A percentile compares a stretch with the other conserved stretches of the same genome.
phyloP scores from a whole-genome alignment of 352 stramenopile species.

The Phytophthora fragariaefolia region DNA sequence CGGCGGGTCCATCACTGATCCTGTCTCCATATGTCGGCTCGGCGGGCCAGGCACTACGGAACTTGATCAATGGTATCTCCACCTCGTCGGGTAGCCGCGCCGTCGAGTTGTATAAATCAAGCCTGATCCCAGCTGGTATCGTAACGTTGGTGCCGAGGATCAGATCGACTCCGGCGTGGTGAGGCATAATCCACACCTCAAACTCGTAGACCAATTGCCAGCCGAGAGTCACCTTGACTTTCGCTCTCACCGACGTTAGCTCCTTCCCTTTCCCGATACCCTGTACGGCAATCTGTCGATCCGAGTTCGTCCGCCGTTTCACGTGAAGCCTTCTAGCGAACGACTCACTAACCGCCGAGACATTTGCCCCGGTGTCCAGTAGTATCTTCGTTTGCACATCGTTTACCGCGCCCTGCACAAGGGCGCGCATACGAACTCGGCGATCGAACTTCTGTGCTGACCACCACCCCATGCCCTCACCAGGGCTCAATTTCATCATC shows the following conservation, averaged over 20 bases:
- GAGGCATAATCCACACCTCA: conserved; percentile 9
- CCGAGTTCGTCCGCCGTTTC: too few relatives aligned
- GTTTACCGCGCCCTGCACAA: neutral
- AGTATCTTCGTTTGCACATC: neutral
- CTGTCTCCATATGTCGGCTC: too few relatives aligned
- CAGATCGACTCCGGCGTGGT: conserved; percentile 6
- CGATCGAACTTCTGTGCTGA: neutral
- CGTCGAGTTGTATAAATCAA: conserved; percentile 7
- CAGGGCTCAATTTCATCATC: neutral
- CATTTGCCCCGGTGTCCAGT: neutral
- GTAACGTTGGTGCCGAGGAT: conserved; percentile 7
- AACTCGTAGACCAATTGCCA: too few relatives aligned
- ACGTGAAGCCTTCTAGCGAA: neutral
- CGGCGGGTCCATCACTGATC: neutral
- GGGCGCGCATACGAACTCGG: neutral
- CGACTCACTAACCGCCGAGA: neutral
- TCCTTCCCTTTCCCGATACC: neutral
- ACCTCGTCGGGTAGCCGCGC: neutral
- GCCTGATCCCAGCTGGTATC: conserved; percentile 6
- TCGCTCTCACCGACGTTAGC: too few relatives aligned
- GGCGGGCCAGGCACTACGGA: too few relatives aligned
- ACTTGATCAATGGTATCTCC: neutral
- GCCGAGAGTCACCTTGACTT: too few relatives aligned
- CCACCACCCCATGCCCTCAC: neutral
- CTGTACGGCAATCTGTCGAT: neutral